phyloP scores from a whole-genome alignment of 1,284 basidiomycete genomes.

The Ceratobasidium sp. region DNA sequence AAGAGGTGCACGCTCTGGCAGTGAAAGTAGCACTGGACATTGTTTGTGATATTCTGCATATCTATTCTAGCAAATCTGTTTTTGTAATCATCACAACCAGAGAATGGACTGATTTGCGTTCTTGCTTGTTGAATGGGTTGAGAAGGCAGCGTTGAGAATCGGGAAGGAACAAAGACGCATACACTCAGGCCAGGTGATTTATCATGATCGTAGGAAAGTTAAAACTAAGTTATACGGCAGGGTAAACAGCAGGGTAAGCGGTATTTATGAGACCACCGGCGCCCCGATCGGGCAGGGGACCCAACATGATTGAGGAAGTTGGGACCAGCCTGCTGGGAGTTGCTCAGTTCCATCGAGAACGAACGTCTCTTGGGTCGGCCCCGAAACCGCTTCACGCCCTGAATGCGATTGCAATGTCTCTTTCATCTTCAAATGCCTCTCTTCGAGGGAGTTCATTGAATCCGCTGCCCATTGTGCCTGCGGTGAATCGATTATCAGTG shows the following conservation, averaged over 20 bases:
- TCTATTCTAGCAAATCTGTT: slow-evolving; percentile 31
- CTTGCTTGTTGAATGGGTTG: neutral
- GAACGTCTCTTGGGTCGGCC: neutral
- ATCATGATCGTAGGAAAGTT: too few species aligned
- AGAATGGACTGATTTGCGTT: slow-evolving; percentile 3
- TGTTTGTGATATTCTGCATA: slow-evolving; percentile 9
- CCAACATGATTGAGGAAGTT: slow-evolving; percentile 38
- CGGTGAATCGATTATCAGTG: neutral
- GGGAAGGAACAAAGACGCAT: neutral
- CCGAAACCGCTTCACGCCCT: neutral
- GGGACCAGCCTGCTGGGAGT: slow-evolving; percentile 36
- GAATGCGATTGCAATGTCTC: neutral
- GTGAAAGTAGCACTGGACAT: slow-evolving; percentile 7
- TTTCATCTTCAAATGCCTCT: slow-evolving; percentile 11
- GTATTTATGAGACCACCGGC: slow-evolving; percentile 6
- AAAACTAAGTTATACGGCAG: too few species aligned
- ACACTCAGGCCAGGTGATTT: neutral
- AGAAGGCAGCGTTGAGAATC: neutral
- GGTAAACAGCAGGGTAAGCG: too few species aligned
- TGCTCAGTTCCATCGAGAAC: slow-evolving; percentile 5
- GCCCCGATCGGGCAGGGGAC: slow-evolving; percentile 38
- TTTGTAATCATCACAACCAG: slow-evolving; percentile 31
- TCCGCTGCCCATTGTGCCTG: slow-evolving; percentile 18
- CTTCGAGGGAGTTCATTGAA: slow-evolving; percentile 26
- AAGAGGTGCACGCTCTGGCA: slow-evolving; percentile 76